Evolutionary conservation across 306 rosid genomes (phyloP).

Genomic region (Vigna hirtella): DNA sequence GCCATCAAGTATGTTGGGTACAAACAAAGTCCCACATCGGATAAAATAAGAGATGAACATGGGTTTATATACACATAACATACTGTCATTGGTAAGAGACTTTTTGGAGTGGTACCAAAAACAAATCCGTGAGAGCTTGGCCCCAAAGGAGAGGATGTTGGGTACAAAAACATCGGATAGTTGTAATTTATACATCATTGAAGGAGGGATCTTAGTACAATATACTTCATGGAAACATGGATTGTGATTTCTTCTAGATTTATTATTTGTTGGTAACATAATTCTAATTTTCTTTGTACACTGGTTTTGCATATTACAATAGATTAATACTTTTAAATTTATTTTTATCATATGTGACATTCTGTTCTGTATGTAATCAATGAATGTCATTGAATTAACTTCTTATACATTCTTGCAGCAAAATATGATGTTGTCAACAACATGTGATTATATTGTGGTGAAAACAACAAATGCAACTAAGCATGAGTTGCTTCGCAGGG

Average conservation of each 20-base stretch:
- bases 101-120: too few species aligned
- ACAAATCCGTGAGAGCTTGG: too few species aligned
- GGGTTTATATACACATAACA: too few species aligned
- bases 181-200: too few species aligned
- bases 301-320: conserved; percentile 3
- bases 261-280: not conserved
- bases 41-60: too few species aligned
- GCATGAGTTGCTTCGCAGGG: conserved; percentile 83
- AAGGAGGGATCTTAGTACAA: not conserved
- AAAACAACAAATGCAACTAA: conserved; percentile 89
- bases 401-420: conserved; percentile 61
- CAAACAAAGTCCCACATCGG: too few species aligned
- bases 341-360: conserved; percentile 14
- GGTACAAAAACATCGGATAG: too few species aligned
- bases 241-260: not conserved
- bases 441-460: conserved; percentile 95
- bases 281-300: not conserved
- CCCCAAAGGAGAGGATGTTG: too few species aligned
- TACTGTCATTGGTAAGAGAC: too few species aligned
- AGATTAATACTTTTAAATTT: conserved; percentile 19
- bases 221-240: conserved; percentile 14
- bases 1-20: not conserved
- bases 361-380: conserved; percentile 1
- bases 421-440: conserved; percentile 93
- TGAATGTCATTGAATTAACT: conserved; percentile 20